Conservation (phyloP, 176 grass and related monocot genomes). For the Bolboschoenus planiculmis region DNA sequence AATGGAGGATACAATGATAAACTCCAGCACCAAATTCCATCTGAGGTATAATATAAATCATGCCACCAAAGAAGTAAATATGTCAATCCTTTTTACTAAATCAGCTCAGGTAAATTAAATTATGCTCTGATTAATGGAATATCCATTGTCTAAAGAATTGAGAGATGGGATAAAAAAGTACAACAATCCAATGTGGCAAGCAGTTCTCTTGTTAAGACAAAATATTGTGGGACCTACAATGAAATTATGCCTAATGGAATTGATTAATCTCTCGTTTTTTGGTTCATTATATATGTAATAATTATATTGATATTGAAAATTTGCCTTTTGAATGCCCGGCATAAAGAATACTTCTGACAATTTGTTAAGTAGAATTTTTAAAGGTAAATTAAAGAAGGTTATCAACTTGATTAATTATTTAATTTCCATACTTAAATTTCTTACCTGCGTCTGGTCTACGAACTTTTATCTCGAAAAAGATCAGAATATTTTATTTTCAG, state of each 20-base stretch:
- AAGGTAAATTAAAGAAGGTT: not conserved
- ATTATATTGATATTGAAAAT: conserved; percentile 7
- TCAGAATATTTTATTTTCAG: not conserved
- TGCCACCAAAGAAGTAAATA: not conserved
- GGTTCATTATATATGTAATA: not conserved
- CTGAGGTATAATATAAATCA: not conserved
- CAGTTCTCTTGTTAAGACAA: not conserved
- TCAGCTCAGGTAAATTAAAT: not conserved
- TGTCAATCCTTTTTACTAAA: not conserved
- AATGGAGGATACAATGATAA: not conserved
- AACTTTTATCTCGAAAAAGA: not conserved
- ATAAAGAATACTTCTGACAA: conserved; percentile 7
- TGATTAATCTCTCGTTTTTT: conserved; percentile 3
- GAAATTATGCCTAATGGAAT: not conserved
- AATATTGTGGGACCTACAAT: not conserved
- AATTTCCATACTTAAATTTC: not conserved
- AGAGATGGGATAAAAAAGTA: not conserved
- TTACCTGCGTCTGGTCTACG: not conserved
- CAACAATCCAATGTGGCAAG: conserved; percentile 1
- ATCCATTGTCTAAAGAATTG: not conserved
- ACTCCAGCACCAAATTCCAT: not conserved
- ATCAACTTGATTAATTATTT: not conserved
- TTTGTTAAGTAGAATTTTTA: not conserved
- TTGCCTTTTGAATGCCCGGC: conserved; percentile 14
- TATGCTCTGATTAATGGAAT: not conserved